A percentile compares a stretch with the other conserved stretches of the same genome.
Evolutionary conservation across 176 grass and related monocot genomes (phyloP).

Genomic region (Avena eriantha): DNA sequence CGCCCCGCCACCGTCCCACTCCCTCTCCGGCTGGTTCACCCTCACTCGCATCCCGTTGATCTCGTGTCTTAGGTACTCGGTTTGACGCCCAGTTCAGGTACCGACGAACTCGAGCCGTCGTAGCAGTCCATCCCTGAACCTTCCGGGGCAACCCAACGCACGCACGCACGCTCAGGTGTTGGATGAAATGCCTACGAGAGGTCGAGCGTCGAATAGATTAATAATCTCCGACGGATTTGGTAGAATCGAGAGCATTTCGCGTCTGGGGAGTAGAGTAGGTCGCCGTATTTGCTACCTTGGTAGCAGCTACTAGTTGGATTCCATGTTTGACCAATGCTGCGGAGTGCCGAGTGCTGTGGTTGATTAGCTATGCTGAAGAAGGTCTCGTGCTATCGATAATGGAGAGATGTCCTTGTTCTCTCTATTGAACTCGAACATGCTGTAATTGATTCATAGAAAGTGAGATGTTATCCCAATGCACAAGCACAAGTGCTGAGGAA

Average conservation of each 20-base stretch:
- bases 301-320: background rate
- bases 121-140: conserved; percentile 1
- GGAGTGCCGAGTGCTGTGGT: background rate
- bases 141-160: background rate
- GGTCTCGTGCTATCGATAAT: background rate
- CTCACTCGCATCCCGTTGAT: background rate
- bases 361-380: background rate
- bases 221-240: background rate
- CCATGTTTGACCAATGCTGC: conserved; percentile 6
- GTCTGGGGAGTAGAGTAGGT: background rate
- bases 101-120: background rate
- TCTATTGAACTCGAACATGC: background rate
- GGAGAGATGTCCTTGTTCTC: background rate
- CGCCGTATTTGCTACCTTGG: background rate
- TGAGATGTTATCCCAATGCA: background rate
- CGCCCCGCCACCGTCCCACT: background rate
- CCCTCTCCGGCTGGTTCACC: background rate
- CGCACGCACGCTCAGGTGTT: background rate
- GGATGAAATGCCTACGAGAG: conserved; percentile 12
- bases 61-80: background rate
- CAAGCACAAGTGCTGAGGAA: background rate
- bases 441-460: background rate
- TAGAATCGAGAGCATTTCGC: background rate
- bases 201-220: background rate
- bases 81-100: background rate